Evolutionary conservation across 2,329 filamentous ascomycete species (phyloP).

Genomic region (Cercospora sp.): DNA sequence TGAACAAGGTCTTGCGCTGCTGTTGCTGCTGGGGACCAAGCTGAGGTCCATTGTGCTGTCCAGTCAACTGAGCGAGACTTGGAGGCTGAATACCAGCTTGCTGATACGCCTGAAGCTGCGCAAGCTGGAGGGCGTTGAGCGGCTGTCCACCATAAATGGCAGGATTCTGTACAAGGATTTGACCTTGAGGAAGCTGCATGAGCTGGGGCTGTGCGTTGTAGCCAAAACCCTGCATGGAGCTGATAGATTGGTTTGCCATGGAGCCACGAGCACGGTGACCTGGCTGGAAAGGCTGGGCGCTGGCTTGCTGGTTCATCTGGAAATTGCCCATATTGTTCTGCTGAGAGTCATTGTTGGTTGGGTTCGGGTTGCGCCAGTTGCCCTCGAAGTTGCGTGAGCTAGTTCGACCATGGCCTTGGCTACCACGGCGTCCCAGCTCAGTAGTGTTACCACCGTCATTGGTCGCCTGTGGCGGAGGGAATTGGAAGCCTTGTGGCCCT

Average conservation of each 20-base stretch:
- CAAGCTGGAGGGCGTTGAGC: slow-evolving; percentile 82
- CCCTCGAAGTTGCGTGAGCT: slow-evolving; percentile 93
- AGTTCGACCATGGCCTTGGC: slow-evolving; percentile 75
- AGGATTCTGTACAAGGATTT: slow-evolving; percentile 75
- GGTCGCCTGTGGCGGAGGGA: slow-evolving; percentile 53
- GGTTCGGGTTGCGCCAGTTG: slow-evolving; percentile 86
- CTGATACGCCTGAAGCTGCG: slow-evolving; percentile 88
- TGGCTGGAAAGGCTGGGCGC: slow-evolving; percentile 78
- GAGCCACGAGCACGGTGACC: slow-evolving; percentile 85
- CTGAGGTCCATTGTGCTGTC: slow-evolving; percentile 43
- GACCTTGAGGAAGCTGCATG: slow-evolving; percentile 78
- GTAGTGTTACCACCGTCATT: slow-evolving; percentile 53
- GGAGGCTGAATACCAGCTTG: slow-evolving; percentile 71
- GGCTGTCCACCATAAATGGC: slow-evolving; percentile 83
- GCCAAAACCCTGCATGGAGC: slow-evolving; percentile 81
- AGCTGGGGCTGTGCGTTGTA: slow-evolving; percentile 82
- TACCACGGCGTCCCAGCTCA: slow-evolving; percentile 75
- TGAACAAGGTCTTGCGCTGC: slow-evolving; percentile 97
- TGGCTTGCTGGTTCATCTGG: slow-evolving; percentile 69
- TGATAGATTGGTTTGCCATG: slow-evolving; percentile 77
- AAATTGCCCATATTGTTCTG: slow-evolving; percentile 60
- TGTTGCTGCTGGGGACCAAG: slow-evolving; percentile 69
- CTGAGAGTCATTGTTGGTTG: slow-evolving; percentile 48
- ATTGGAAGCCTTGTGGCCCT: slow-evolving; percentile 68
- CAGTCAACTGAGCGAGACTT: slow-evolving; percentile 42